phyloP scores from a whole-genome alignment of 306 rosid species.

The Cicer chorassanicum region DNA sequence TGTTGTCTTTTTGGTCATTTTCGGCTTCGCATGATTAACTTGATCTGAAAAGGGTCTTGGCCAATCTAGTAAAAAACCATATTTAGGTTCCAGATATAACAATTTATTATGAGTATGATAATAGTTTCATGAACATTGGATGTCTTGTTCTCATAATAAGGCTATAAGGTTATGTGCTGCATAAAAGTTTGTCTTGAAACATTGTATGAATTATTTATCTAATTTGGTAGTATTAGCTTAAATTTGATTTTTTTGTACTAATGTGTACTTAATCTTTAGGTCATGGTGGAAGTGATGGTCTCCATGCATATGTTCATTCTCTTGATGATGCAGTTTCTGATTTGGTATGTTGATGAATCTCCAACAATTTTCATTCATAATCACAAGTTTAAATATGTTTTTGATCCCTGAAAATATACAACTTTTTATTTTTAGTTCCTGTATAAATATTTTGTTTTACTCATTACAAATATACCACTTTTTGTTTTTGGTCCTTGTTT shows the following conservation, averaged over 20 bases:
- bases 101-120: neutral
- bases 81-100: slow-evolving; percentile 6
- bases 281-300: slow-evolving; percentile 95
- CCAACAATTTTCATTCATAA: neutral
- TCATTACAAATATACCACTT: no score
- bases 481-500: no score
- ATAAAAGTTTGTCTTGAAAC: slow-evolving; percentile 12
- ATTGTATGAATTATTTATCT: neutral
- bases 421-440: no score
- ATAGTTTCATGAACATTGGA: slow-evolving; percentile 8
- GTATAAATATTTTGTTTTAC: no score
- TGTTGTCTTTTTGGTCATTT: neutral
- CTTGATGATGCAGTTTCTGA: slow-evolving; percentile 87
- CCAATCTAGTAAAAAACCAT: neutral
- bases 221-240: slow-evolving; percentile 18
- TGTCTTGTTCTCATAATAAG: neutral
- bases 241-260: slow-evolving; percentile 9
- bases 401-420: no score
- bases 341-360: slow-evolving; percentile 59
- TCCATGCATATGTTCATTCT: slow-evolving; percentile 91
- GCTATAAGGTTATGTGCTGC: slow-evolving; percentile 8
- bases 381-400: no score
- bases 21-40: no score
- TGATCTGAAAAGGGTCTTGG: no score
- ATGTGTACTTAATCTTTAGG: slow-evolving; percentile 50